Percentiles rank a stretch among this genome's conserved stretches.
phyloP scores from a whole-genome alignment of 2,329 filamentous ascomycete genomes.

The Remersonia thermophila region DNA sequence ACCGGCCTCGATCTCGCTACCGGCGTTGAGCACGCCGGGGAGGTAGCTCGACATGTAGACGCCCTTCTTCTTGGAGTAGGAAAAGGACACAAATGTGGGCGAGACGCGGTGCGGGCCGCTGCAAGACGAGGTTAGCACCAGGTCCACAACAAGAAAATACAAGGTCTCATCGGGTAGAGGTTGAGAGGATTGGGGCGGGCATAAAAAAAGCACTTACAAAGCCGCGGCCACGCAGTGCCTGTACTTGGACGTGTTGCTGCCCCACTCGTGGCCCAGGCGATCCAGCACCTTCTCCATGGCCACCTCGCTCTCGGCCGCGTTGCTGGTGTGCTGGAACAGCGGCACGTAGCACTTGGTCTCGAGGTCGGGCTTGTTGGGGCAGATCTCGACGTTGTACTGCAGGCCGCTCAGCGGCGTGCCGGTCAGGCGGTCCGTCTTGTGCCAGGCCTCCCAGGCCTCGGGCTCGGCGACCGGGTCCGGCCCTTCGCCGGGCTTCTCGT shows the following conservation, averaged over 20 bases:
- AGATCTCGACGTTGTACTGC: conserved; percentile 5
- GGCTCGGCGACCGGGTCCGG: not conserved
- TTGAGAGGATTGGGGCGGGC: too few species aligned
- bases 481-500: conserved; percentile 3
- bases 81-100: conserved; percentile 4
- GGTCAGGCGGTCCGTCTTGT: conserved; percentile 3
- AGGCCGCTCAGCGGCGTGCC: conserved; percentile 1
- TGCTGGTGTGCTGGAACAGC: conserved; percentile 4
- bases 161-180: too few species aligned
- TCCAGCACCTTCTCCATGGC: conserved; percentile 2
- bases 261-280: conserved; percentile 3
- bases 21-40: not conserved
- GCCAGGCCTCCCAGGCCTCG: conserved; percentile 3
- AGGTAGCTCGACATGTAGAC: conserved; percentile 4
- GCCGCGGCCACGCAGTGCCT: not conserved
- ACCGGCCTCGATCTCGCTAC: conserved; percentile 1
- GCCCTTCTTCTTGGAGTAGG: conserved; percentile 4
- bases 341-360: conserved; percentile 5
- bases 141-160: too few species aligned
- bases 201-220: not conserved
- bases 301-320: not conserved
- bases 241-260: conserved; percentile 2
- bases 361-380: conserved; percentile 3
- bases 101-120: conserved; percentile 1
- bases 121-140: too few species aligned